These are phyloP conservation scores for Penicillium sp. DNA, from an alignment of 2,329 filamentous ascomycete species.

Conservation along the genomic window DNA sequence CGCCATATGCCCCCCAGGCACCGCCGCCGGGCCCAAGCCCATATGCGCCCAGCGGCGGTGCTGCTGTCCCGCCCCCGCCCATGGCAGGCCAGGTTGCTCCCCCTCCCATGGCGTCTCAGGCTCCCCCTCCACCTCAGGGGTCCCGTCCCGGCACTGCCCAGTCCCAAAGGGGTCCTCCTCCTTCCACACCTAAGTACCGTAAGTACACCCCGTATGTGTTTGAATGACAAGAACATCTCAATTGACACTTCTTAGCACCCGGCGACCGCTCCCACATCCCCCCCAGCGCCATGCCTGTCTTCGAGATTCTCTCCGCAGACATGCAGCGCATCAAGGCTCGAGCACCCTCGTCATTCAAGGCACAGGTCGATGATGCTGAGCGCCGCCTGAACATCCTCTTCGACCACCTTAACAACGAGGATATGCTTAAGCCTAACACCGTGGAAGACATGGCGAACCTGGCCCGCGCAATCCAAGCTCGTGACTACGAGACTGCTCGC, in stretches of 20 bases:
- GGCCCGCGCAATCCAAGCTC: slow-evolving; percentile 67
- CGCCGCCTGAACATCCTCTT: slow-evolving; percentile 93
- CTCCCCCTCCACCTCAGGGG: slow-evolving; percentile 44
- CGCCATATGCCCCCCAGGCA: slow-evolving; percentile 21
- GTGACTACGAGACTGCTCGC: slow-evolving; percentile 70
- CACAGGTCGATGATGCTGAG: slow-evolving; percentile 90
- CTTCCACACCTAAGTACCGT: slow-evolving; percentile 70
- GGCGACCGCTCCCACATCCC: slow-evolving; percentile 93
- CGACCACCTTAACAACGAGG: slow-evolving; percentile 95
- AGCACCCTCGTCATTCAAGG: slow-evolving; percentile 82
- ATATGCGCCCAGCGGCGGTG: not conserved
- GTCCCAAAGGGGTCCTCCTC: slow-evolving; percentile 52
- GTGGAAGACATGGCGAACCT: slow-evolving; percentile 53
- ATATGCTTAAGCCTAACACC: slow-evolving; percentile 79
- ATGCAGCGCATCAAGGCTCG: slow-evolving; percentile 87
- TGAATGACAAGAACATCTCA: not conserved
- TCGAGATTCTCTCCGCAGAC: slow-evolving; percentile 78
- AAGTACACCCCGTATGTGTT: slow-evolving; percentile 47
- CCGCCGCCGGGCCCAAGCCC: slow-evolving; percentile 1
- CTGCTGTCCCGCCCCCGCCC: slow-evolving; percentile 5
- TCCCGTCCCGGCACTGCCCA: slow-evolving; percentile 54
- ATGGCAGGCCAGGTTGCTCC: slow-evolving; percentile 3
- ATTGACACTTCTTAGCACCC: slow-evolving; percentile 47
- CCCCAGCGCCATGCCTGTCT: slow-evolving; percentile 72
- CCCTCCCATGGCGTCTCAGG: slow-evolving; percentile 20